phyloP scores from a whole-genome alignment of 2,329 filamentous ascomycete species.

The Calonectria ilicicola region DNA sequence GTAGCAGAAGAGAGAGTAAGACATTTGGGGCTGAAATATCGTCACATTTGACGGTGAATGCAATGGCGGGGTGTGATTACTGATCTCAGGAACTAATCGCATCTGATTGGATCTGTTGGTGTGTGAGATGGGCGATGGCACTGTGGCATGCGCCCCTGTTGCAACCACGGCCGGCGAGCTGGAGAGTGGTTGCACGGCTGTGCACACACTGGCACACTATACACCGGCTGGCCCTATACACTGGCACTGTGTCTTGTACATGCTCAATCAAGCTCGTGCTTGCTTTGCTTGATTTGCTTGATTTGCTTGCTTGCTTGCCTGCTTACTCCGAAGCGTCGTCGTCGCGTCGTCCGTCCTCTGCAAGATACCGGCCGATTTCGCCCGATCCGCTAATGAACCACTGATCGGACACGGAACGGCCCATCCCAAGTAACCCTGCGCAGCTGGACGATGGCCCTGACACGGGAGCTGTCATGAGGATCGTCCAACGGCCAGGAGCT shows the following conservation, averaged over 20 bases:
- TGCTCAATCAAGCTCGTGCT: too few species aligned
- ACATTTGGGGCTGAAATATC: slow-evolving; percentile 2
- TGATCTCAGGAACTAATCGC: slow-evolving; percentile 19
- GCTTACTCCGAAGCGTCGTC: neutral
- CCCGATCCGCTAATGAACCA: slow-evolving; percentile 3
- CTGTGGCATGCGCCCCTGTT: neutral
- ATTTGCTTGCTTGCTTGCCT: neutral
- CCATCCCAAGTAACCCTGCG: slow-evolving; percentile 1
- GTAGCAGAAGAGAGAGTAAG: neutral
- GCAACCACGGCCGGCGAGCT: neutral
- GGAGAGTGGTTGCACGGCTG: neutral
- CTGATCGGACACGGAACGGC: slow-evolving; percentile 3
- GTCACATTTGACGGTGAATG: neutral
- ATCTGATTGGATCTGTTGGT: slow-evolving; percentile 8
- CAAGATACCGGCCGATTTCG: neutral
- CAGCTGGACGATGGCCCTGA: neutral
- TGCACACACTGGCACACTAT: too few species aligned
- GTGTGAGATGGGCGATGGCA: slow-evolving; percentile 5
- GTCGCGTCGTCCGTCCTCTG: too few species aligned
- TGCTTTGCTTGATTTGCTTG: neutral
- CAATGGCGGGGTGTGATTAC: neutral
- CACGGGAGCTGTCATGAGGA: slow-evolving; percentile 9
- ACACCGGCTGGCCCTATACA: too few species aligned
- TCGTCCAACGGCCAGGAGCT: slow-evolving; percentile 26
- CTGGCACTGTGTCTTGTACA: neutral